Evolutionary conservation across 768 basidiomycete species (phyloP).

Genomic region (Galerina marginata): DNA sequence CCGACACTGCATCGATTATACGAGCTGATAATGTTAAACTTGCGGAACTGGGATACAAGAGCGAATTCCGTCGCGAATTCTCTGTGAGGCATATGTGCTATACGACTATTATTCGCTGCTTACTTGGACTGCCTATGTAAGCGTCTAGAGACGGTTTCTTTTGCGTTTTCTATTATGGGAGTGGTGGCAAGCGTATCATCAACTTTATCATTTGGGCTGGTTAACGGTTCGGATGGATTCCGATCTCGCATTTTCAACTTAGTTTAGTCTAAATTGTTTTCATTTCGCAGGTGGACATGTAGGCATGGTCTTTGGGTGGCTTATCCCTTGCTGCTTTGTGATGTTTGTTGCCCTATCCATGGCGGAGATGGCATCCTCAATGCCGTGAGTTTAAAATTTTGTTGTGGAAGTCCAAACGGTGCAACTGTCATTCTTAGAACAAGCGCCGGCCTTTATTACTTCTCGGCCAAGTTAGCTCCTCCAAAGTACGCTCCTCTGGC

Average conservation of each 20-base stretch:
- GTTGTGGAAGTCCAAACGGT: background rate
- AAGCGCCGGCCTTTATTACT: conserved; percentile 81
- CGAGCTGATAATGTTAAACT: conserved; percentile 58
- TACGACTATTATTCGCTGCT: background rate
- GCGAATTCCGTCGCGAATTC: conserved; percentile 77
- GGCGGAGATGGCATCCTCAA: conserved; percentile 74
- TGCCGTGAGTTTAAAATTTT: conserved; percentile 60
- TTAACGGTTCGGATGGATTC: conserved; percentile 50
- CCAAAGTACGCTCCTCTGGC: conserved; percentile 59
- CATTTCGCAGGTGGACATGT: conserved; percentile 69
- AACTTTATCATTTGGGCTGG: conserved; percentile 66
- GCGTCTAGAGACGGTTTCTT: conserved; percentile 67
- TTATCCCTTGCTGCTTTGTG: conserved; percentile 73
- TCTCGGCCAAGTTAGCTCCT: conserved; percentile 76
- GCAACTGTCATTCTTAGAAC: conserved; percentile 47
- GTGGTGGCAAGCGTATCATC: conserved; percentile 73
- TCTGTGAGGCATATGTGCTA: conserved; percentile 46
- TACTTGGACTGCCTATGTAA: conserved; percentile 24
- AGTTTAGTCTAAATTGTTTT: background rate
- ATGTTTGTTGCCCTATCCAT: conserved; percentile 71
- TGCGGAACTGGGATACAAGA: conserved; percentile 72
- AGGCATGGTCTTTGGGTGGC: conserved; percentile 80
- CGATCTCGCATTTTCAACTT: background rate
- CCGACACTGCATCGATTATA: conserved; percentile 23
- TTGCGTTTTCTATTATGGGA: conserved; percentile 76